Base-by-base conservation (phyloP, 169 alveolate species). In the Plasmodium gaboni region DNA sequence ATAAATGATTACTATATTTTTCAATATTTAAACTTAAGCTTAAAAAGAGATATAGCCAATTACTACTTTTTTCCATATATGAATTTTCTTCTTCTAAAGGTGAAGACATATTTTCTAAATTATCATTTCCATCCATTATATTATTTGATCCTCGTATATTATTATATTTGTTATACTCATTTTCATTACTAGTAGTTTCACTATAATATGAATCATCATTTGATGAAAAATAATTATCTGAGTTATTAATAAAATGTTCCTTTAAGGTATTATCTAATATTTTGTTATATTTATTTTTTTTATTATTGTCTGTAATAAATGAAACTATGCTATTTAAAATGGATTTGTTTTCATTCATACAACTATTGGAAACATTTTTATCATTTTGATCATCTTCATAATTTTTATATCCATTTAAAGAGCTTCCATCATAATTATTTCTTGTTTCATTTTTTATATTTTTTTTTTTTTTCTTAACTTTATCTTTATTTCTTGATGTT, bases 1-100 rank as follows among this genome's bases (percentile, higher is more conserved):
- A 80, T 53, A 80, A 80, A 80, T 80, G 90, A 53, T 80, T 80
- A 80, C 90, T 80, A 80, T 80, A 80, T 46, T 80, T 80, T 80
- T 80, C 90, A 17, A 80, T 50, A 80, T 80, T 80, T 61, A 71
- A 50, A 67, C 90, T 67, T 68, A 80, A 68, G 5, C 83, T 68
- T 80, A 80, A 44, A 61, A 80, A 80, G 48, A 80, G 63, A 26
- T 80, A 80, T 32, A 80, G 22, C 90, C 69, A 67, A 46, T 80
- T 67, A 44, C 24, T 53, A 28, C 67, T 17, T 67, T 80, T 68
- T 68, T 80, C 83, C 51, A 26, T 80, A 13, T 64, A 28, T 67
- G 53, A 22, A 26, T 53, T 55, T 53, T 80, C 28, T 67, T 70
- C 78, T 67, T 19, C 71, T 51, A 67, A 51, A 51, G 71, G 55